A percentile compares a stretch with the other conserved stretches of the same genome.
Conservation (phyloP, 2,329 filamentous ascomycete species). For the Periglandula ipomoeae region DNA sequence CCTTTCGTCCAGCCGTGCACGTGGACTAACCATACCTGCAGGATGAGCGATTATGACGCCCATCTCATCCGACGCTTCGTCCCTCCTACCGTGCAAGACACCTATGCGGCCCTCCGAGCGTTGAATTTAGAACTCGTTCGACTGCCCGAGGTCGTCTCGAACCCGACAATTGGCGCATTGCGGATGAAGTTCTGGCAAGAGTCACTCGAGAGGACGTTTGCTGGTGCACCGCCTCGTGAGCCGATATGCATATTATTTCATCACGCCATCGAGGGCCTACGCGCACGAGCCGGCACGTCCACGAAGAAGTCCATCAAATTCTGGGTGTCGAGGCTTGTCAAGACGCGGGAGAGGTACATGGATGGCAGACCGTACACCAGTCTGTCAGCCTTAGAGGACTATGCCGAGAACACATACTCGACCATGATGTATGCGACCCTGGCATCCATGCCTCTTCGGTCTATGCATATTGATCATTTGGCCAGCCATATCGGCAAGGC, state of each 20-base stretch:
- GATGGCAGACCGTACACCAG: constrained; percentile 73
- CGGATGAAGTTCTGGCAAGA: constrained; percentile 96
- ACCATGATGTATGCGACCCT: constrained; percentile 84
- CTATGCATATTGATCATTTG: constrained; percentile 81
- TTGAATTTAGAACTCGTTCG: constrained; percentile 89
- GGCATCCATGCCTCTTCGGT: constrained; percentile 68
- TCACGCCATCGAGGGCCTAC: constrained; percentile 57
- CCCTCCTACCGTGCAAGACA: constrained; percentile 62
- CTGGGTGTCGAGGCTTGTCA: constrained; percentile 70
- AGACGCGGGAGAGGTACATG: constrained; percentile 72
- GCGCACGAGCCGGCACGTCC: constrained; percentile 30
- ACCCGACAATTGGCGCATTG: constrained; percentile 75
- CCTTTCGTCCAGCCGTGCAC: no score
- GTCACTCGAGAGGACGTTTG: constrained; percentile 66
- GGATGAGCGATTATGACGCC: constrained; percentile 82
- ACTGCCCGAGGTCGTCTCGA: constrained; percentile 83
- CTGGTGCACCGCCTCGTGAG: constrained; percentile 74
- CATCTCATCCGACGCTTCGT: constrained; percentile 81
- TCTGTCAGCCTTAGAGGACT: constrained; percentile 68
- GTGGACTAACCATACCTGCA: constrained; percentile 25
- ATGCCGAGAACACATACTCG: constrained; percentile 91
- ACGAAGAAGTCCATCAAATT: constrained; percentile 50
- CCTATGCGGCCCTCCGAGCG: constrained; percentile 82
- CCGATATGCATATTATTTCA: constrained; percentile 81
- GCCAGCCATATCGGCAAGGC: constrained; percentile 95